These are phyloP conservation scores for Boletus huronensis DNA, from an alignment of 768 basidiomycete species.

Conservation along the genomic window DNA sequence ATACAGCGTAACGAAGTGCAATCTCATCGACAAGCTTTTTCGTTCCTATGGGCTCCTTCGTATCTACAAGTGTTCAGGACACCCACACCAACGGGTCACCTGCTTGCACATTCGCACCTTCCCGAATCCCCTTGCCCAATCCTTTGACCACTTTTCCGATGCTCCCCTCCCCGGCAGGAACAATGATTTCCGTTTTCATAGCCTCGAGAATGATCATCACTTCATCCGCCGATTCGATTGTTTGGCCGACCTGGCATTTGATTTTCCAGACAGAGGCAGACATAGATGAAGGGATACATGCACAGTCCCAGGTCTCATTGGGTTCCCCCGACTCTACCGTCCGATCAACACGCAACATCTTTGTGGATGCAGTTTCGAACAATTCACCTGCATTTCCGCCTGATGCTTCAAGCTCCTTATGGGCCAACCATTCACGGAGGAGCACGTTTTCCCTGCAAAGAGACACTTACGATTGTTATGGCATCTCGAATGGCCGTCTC, in stretches of 20 bases:
- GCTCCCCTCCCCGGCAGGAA: constrained; percentile 43
- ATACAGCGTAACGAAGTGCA: not conserved
- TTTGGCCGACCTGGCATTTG: constrained; percentile 40
- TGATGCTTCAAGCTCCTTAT: constrained; percentile 19
- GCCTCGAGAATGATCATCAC: constrained; percentile 54
- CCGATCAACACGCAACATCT: not conserved
- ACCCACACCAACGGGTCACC: constrained; percentile 44
- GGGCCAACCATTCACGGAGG: constrained; percentile 42
- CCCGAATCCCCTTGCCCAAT: constrained; percentile 39
- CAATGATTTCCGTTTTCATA: constrained; percentile 62
- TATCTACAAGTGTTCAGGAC: constrained; percentile 1
- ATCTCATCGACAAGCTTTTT: not conserved
- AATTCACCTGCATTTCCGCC: constrained; percentile 3
- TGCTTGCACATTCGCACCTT: constrained; percentile 43
- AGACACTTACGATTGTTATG: not conserved
- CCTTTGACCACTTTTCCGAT: constrained; percentile 42
- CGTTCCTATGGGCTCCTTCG: not conserved
- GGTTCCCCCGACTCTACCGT: not conserved
- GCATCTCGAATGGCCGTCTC: not conserved
- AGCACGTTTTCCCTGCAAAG: constrained; percentile 39
- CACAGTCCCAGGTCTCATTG: constrained; percentile 1
- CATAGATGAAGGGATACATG: constrained; percentile 34
- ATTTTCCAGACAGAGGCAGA: constrained; percentile 53
- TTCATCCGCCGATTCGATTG: constrained; percentile 39
- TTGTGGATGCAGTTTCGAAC: not conserved